Evolutionary conservation across 169 alveolate genomes (phyloP), one percentile per base, ranked within the genome.

Genomic region (Eimeria nieschulzi): DNA sequence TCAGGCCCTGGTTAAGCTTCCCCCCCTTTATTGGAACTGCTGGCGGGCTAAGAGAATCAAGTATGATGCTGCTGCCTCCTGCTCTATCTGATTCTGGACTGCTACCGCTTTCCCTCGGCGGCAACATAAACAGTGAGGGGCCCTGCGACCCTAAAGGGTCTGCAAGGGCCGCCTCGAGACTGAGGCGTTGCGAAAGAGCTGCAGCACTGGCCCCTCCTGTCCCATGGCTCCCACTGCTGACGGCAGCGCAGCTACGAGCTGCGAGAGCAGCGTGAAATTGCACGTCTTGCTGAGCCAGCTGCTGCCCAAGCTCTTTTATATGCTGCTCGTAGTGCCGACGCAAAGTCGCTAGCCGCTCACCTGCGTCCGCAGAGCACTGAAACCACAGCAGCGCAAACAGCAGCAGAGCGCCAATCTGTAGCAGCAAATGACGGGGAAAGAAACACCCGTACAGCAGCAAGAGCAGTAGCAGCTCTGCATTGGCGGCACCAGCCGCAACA

Each of bases 281-380:
- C 9, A 21, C 53, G 85, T 76, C 85, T 51, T 76, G 85, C 70
- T 76, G 85, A 2, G 70, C 71, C 46, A 76, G 70, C 85, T 76
- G 85, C 85, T 76, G 63, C 70, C 53, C 64, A n/a, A 76, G 70
- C 51, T 76, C 64, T 51, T 76, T 23, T 8, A 76, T 76, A 51
- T 76, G 85, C 70, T 76, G 71, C 85, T 33, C 55, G 70, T 76
- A 76, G 51, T 76, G 85, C 54, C 23, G 70, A 6, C 85, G 85
- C 53, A 76, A 68, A 19, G 85, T 76, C n/a, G 85, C 85, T 25
- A 76, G 85, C 12, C 85, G 85, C 64, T 76, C 85, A 5, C 85
- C 85, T 68, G 85, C 85, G 66, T 76, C 85, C 13, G 85, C 51
- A 12, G 85, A 76, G 17, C 70, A 53, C 85, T 76, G n/a, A 46